Evolutionary conservation across 192 early-diverging fungal species (phyloP).

Genomic region (Backusella mclennaniae): DNA sequence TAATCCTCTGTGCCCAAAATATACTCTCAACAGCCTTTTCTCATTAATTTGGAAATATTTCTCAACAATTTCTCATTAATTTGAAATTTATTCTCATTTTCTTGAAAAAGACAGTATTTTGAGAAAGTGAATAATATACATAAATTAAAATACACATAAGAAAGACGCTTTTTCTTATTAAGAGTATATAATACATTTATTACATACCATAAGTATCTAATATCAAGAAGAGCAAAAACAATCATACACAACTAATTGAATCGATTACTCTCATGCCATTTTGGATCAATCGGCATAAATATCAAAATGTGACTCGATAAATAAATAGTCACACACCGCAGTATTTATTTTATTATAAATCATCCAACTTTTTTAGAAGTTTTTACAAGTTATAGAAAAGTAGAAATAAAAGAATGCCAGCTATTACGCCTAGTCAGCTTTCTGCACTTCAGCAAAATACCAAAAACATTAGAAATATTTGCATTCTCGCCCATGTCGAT

Average conservation of each 20-base stretch:
- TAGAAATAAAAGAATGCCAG: constrained; percentile 52
- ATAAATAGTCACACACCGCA: neutral
- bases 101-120: no score
- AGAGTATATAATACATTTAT: neutral
- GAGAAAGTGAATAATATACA: neutral
- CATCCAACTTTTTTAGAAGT: neutral
- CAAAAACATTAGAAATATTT: constrained; percentile 88
- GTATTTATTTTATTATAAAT: neutral
- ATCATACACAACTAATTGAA: neutral
- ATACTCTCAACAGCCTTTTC: no score
- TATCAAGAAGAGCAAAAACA: neutral
- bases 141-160: neutral
- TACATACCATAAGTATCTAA: neutral
- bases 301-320: neutral
- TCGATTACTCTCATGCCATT: no score
- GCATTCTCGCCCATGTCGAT: constrained; percentile 98
- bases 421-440: constrained; percentile 63
- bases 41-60: no score
- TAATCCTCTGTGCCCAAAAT: no score
- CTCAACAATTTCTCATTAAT: no score
- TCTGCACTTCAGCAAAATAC: constrained; percentile 67
- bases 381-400: neutral
- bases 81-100: no score
- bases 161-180: neutral
- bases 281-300: neutral